These are phyloP conservation scores for Coemansia sp. DNA, from an alignment of 192 early-diverging fungal species.

Conservation along the genomic window DNA sequence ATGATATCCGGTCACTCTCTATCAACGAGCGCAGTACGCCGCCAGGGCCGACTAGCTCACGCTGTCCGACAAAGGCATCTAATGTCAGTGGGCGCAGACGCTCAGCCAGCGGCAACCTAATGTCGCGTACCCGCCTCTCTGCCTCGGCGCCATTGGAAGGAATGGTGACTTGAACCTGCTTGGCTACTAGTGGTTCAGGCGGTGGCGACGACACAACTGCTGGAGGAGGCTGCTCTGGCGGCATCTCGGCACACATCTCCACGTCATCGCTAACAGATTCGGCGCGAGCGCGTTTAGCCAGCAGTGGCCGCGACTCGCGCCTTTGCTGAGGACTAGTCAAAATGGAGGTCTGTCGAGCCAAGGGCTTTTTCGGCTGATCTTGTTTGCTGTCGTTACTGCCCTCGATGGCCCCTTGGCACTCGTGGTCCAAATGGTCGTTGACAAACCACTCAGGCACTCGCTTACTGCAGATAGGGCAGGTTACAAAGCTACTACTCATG, in stretches of 20 bases:
- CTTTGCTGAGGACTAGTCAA: neutral
- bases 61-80: constrained; percentile 73
- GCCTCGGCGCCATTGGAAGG: neutral
- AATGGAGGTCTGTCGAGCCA: neutral
- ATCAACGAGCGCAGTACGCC: constrained; percentile 68
- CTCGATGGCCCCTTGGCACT: constrained; percentile 9
- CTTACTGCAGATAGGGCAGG: constrained; percentile 41
- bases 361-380: constrained; percentile 8
- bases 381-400: neutral
- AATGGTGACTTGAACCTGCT: neutral
- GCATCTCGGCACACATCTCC: neutral
- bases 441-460: constrained; percentile 47
- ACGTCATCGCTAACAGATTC: neutral
- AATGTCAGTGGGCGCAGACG: constrained; percentile 50
- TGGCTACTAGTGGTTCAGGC: neutral
- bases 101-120: constrained; percentile 43
- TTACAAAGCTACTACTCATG: constrained; percentile 28
- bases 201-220: neutral
- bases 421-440: constrained; percentile 49
- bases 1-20: constrained; percentile 63
- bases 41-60: constrained; percentile 61
- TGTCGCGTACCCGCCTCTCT: constrained; percentile 25
- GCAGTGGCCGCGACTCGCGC: neutral
- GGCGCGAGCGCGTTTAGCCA: neutral
- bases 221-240: neutral